Percentiles rank a stretch among this genome's conserved stretches.
Evolutionary conservation across 495 filamentous ascomycete species (phyloP).

Genomic region (Podospora anserina): DNA sequence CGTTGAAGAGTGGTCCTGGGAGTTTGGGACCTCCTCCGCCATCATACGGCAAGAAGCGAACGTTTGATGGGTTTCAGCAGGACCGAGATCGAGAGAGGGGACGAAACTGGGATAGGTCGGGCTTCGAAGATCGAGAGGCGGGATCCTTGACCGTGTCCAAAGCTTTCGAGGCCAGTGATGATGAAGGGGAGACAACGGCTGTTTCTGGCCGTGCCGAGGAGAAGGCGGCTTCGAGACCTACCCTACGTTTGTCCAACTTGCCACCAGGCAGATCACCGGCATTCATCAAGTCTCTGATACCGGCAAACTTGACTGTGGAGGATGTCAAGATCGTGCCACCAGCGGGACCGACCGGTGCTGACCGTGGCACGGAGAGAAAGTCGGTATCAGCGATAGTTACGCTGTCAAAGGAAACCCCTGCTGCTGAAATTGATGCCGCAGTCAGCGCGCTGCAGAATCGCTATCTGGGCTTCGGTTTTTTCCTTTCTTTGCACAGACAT

Average conservation of each 20-base stretch:
- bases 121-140: slow-evolving; percentile 37
- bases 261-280: slow-evolving; percentile 66
- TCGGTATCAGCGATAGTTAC: slow-evolving; percentile 82
- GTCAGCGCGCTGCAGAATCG: slow-evolving; percentile 77
- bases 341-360: slow-evolving; percentile 46
- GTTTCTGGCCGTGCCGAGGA: slow-evolving; percentile 55
- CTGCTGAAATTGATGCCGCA: slow-evolving; percentile 77
- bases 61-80: slow-evolving; percentile 40
- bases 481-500: slow-evolving; percentile 74
- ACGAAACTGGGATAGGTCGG: slow-evolving; percentile 21
- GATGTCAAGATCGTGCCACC: slow-evolving; percentile 66
- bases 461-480: slow-evolving; percentile 85
- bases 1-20: slow-evolving; percentile 67
- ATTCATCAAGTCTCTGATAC: slow-evolving; percentile 70
- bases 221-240: slow-evolving; percentile 78
- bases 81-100: slow-evolving; percentile 35
- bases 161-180: slow-evolving; percentile 46
- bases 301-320: slow-evolving; percentile 66
- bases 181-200: slow-evolving; percentile 36
- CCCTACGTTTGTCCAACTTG: slow-evolving; percentile 65
- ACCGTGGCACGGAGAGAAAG: slow-evolving; percentile 73
- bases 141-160: slow-evolving; percentile 35
- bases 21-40: slow-evolving; percentile 64
- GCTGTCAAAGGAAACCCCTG: slow-evolving; percentile 77
- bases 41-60: slow-evolving; percentile 47